Evolutionary conservation across 2,329 filamentous ascomycete species (phyloP).

Genomic region (Nemania abortiva): DNA sequence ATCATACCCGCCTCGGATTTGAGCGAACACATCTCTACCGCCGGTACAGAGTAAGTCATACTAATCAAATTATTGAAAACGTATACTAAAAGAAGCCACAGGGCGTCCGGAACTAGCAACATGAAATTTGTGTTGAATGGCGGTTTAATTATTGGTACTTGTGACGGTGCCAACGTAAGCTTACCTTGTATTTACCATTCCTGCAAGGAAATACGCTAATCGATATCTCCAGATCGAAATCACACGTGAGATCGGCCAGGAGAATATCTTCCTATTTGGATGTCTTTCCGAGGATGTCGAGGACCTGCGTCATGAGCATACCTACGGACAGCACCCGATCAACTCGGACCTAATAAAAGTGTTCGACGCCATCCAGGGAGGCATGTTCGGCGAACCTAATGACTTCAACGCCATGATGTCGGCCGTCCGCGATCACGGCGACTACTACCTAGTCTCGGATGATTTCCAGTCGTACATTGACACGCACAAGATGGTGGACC

Average conservation of each 20-base stretch:
- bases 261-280: constrained; percentile 98
- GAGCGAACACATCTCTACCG: constrained; percentile 98
- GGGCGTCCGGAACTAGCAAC: constrained; percentile 88
- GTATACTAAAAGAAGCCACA: constrained; percentile 45
- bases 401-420: constrained; percentile 87
- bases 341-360: constrained; percentile 83
- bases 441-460: constrained; percentile 97
- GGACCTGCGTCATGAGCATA: constrained; percentile 90
- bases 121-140: constrained; percentile 99
- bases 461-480: constrained; percentile 96
- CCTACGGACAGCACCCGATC: constrained; percentile 82
- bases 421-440: constrained; percentile 90
- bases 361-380: constrained; percentile 83
- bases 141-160: constrained; percentile 96
- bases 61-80: neutral
- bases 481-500: constrained; percentile 90
- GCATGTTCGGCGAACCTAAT: constrained; percentile 81
- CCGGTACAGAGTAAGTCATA: constrained; percentile 81
- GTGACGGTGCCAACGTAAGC: constrained; percentile 94
- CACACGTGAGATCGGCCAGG: constrained; percentile 94
- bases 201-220: constrained; percentile 33
- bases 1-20: constrained; percentile 95
- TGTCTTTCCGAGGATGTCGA: constrained; percentile 97
- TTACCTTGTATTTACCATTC: constrained; percentile 56
- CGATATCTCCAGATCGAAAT: constrained; percentile 79